phyloP scores from a whole-genome alignment of 2,329 filamentous ascomycete species.

The Arthrobotrys conoides region DNA sequence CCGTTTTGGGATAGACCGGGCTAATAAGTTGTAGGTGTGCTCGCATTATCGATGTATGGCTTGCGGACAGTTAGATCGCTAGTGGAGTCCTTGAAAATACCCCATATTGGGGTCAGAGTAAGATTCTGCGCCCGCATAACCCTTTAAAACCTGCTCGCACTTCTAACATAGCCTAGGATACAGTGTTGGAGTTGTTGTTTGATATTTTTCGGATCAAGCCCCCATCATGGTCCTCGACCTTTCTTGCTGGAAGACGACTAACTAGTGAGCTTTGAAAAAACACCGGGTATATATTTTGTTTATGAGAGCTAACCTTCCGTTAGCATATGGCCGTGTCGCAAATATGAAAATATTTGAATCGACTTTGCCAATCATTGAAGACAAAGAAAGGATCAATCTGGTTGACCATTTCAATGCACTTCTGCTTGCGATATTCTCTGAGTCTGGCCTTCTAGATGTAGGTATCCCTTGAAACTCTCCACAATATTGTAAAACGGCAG shows the following conservation, averaged over 20 bases:
- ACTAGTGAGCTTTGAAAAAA: slow-evolving; percentile 72
- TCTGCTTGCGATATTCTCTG: slow-evolving; percentile 85
- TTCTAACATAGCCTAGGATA: slow-evolving; percentile 75
- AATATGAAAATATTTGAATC: slow-evolving; percentile 77
- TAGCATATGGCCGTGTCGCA: slow-evolving; percentile 88
- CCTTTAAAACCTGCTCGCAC: not conserved
- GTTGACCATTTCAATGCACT: slow-evolving; percentile 95
- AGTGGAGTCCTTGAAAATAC: slow-evolving; percentile 73
- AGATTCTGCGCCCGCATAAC: slow-evolving; percentile 1
- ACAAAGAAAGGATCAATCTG: slow-evolving; percentile 82
- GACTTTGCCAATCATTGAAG: slow-evolving; percentile 73
- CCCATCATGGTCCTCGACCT: slow-evolving; percentile 94
- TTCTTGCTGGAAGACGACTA: slow-evolving; percentile 88
- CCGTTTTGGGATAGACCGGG: not conserved
- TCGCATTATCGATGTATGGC: slow-evolving; percentile 88
- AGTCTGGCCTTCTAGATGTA: slow-evolving; percentile 78
- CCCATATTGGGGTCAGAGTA: slow-evolving; percentile 63
- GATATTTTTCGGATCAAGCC: slow-evolving; percentile 89
- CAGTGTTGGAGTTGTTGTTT: slow-evolving; percentile 89
- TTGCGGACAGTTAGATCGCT: slow-evolving; percentile 88
- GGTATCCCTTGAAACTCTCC: slow-evolving; percentile 7
- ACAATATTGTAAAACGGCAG: not conserved
- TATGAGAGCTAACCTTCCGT: slow-evolving; percentile 1
- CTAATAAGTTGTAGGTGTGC: slow-evolving; percentile 71
- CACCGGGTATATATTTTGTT: not conserved